Conservation (phyloP, 495 filamentous ascomycete genomes). For the Hyaloscypha bicolor region DNA sequence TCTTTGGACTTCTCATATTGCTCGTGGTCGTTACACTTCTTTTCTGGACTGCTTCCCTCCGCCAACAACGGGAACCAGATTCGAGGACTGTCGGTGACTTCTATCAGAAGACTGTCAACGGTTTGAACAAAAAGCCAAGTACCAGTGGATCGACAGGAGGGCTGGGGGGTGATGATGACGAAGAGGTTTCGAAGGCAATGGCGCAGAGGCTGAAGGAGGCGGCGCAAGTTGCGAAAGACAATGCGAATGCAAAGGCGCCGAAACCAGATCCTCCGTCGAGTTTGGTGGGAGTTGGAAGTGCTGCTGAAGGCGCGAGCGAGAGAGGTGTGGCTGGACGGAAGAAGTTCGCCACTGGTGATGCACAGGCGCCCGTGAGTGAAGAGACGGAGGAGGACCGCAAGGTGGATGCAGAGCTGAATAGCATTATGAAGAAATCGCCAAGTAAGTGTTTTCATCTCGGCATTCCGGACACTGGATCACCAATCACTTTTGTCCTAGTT, state of each 20-base stretch:
- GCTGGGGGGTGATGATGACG: constrained; percentile 18
- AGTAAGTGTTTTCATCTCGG: constrained; percentile 52
- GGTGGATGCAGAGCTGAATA: constrained; percentile 65
- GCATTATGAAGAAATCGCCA: constrained; percentile 78
- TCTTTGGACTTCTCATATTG: constrained; percentile 59
- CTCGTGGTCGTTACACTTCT: constrained; percentile 57
- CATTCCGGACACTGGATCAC: not conserved
- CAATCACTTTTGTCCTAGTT: not conserved
- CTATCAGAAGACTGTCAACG: constrained; percentile 57
- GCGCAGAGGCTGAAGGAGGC: constrained; percentile 39
- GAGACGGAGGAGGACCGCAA: constrained; percentile 59
- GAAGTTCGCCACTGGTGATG: constrained; percentile 41
- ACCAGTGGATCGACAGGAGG: constrained; percentile 20
- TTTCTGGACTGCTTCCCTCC: constrained; percentile 64
- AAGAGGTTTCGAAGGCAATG: constrained; percentile 26
- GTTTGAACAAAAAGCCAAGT: constrained; percentile 43
- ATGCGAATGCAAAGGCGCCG: constrained; percentile 52
- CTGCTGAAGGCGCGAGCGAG: constrained; percentile 35
- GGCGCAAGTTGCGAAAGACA: constrained; percentile 58
- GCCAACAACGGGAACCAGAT: constrained; percentile 43
- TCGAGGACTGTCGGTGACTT: constrained; percentile 49
- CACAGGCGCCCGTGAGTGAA: constrained; percentile 44
- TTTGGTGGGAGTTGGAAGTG: constrained; percentile 51
- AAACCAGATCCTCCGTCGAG: constrained; percentile 51
- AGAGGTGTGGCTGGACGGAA: constrained; percentile 67